Conservation (phyloP, 2,329 filamentous ascomycete species). For the Sphaerulina musiva region DNA sequence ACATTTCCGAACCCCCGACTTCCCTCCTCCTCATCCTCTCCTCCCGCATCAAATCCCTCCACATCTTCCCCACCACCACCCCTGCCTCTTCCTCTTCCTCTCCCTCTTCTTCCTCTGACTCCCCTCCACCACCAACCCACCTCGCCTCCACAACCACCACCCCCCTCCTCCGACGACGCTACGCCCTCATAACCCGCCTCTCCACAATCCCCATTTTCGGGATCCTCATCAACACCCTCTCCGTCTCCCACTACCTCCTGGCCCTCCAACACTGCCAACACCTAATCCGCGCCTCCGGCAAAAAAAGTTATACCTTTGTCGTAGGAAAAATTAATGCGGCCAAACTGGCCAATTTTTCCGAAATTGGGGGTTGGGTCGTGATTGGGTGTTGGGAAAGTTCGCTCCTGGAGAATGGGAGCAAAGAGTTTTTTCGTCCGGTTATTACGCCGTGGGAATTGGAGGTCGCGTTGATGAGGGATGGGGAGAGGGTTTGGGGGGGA, state of each 20-base stretch:
- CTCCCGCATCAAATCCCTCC: slow-evolving; percentile 69
- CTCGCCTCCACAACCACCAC: slow-evolving; percentile 48
- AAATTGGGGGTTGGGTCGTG: slow-evolving; percentile 93
- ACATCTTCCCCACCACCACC: slow-evolving; percentile 62
- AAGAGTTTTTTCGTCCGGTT: slow-evolving; percentile 76
- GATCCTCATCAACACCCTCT: slow-evolving; percentile 92
- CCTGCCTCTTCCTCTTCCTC: slow-evolving; percentile 1
- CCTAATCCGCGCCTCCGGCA: slow-evolving; percentile 70
- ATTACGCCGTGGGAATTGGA: slow-evolving; percentile 93
- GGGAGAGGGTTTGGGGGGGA: slow-evolving; percentile 73
- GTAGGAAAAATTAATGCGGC: slow-evolving; percentile 94
- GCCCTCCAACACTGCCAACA: slow-evolving; percentile 68
- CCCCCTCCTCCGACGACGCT: slow-evolving; percentile 70
- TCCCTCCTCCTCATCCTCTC: slow-evolving; percentile 81
- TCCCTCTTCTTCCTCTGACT: background rate
- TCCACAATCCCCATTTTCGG: slow-evolving; percentile 79
- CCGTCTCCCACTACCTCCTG: slow-evolving; percentile 79
- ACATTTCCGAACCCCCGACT: slow-evolving; percentile 72
- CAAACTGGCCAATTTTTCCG: slow-evolving; percentile 92
- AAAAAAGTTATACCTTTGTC: slow-evolving; percentile 94
- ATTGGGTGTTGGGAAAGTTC: slow-evolving; percentile 96
- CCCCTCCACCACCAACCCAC: slow-evolving; percentile 32
- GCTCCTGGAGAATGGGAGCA: too few species aligned
- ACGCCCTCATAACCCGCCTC: slow-evolving; percentile 75
- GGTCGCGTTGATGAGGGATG: slow-evolving; percentile 67